Conservation (phyloP, 2,329 filamentous ascomycete species). For the Hypoxylon rubiginosum region DNA sequence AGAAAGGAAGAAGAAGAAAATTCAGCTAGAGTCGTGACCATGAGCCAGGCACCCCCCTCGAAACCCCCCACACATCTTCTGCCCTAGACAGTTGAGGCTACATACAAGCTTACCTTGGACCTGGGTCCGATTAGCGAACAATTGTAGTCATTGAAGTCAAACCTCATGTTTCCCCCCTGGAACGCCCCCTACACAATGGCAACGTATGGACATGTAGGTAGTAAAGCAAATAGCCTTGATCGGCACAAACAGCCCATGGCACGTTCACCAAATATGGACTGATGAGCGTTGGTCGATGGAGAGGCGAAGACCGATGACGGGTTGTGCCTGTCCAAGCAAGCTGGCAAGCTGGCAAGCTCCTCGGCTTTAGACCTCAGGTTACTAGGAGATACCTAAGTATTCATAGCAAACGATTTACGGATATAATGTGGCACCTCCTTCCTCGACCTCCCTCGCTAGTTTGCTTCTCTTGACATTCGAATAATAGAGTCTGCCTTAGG, state of each 20-base stretch:
- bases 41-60: conserved; percentile 11
- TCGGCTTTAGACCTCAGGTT: not conserved
- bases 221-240: conserved; percentile 22
- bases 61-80: conserved; percentile 32
- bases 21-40: conserved; percentile 29
- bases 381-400: not conserved
- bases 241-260: conserved; percentile 12
- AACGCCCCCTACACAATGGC: conserved; percentile 21
- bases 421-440: conserved; percentile 35
- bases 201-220: conserved; percentile 12
- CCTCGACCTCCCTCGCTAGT: conserved; percentile 13
- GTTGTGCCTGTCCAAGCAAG: conserved; percentile 22
- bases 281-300: not conserved
- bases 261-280: conserved; percentile 20
- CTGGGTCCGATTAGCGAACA: conserved; percentile 27
- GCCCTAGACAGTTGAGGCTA: conserved; percentile 33
- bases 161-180: conserved; percentile 8
- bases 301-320: conserved; percentile 37
- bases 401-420: not conserved
- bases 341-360: too few species aligned
- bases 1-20: conserved; percentile 24
- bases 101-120: conserved; percentile 35
- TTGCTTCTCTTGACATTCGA: conserved; percentile 8
- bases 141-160: conserved; percentile 36
- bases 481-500: conserved; percentile 16